Conservation (phyloP, 768 basidiomycete genomes). For the Cantharellus anzutake region DNA sequence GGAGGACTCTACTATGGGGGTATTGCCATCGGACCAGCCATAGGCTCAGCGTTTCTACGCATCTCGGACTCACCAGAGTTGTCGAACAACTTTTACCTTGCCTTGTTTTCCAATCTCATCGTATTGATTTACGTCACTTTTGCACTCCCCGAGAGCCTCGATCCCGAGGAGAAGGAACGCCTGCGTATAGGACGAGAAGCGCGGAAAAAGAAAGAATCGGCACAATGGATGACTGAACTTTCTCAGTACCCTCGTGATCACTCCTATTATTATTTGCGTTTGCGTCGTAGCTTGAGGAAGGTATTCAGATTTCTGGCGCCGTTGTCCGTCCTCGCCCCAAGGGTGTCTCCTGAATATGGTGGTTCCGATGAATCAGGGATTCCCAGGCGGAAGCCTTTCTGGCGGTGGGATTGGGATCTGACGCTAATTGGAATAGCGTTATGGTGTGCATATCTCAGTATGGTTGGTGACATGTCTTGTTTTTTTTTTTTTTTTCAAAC, state of each 20-base stretch:
- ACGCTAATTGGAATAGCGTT: slow-evolving; percentile 32
- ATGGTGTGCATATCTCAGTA: neutral
- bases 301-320: neutral
- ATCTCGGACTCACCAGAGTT: slow-evolving; percentile 24
- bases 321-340: neutral
- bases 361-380: neutral
- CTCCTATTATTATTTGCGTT: too few species aligned
- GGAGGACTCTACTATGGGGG: slow-evolving; percentile 63
- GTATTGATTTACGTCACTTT: slow-evolving; percentile 42
- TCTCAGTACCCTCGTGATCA: neutral
- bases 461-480: neutral
- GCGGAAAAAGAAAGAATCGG: slow-evolving; percentile 14
- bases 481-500: slow-evolving; percentile 27
- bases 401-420: slow-evolving; percentile 47
- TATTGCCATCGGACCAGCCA: slow-evolving; percentile 57
- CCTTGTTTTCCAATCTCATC: slow-evolving; percentile 24
- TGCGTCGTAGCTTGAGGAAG: neutral
- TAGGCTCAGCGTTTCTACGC: slow-evolving; percentile 34
- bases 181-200: slow-evolving; percentile 10
- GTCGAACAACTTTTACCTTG: slow-evolving; percentile 36
- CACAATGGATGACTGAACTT: slow-evolving; percentile 14
- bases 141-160: slow-evolving; percentile 32
- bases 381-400: slow-evolving; percentile 10
- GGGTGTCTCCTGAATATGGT: neutral
- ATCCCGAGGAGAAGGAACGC: slow-evolving; percentile 14